phyloP scores from a whole-genome alignment of 1,139 yeast species.

The Candida freyschussii region DNA sequence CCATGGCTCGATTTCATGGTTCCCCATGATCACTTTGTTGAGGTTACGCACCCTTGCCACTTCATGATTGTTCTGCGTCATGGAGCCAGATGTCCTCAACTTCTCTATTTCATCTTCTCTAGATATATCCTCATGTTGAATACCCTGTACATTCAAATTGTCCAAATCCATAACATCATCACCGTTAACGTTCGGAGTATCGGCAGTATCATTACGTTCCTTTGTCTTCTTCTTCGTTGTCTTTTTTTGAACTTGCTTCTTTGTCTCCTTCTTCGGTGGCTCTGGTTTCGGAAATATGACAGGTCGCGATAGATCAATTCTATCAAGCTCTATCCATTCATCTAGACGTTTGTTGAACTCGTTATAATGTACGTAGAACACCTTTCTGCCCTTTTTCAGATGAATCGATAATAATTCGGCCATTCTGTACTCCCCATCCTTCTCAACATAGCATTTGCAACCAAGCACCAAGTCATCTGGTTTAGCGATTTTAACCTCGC shows the following conservation, averaged over 20 bases:
- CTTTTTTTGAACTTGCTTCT: constrained; percentile 27
- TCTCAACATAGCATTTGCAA: constrained; percentile 73
- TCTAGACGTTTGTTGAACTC: constrained; percentile 92
- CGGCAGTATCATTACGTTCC: constrained; percentile 25
- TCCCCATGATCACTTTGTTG: constrained; percentile 74
- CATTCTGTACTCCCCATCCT: constrained; percentile 72
- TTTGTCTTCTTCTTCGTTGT: constrained; percentile 27
- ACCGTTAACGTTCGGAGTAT: constrained; percentile 22
- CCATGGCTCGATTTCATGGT: constrained; percentile 96
- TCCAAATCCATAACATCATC: constrained; percentile 85
- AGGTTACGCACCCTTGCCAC: constrained; percentile 89
- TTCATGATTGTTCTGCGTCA: constrained; percentile 85
- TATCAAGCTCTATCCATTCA: constrained; percentile 78
- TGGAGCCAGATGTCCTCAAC: constrained; percentile 88
- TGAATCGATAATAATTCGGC: constrained; percentile 86
- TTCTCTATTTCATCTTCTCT: constrained; percentile 92
- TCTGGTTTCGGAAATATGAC: constrained; percentile 65
- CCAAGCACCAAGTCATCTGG: constrained; percentile 58
- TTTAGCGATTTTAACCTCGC: constrained; percentile 24
- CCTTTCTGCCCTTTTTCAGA: constrained; percentile 67
- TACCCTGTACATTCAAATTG: constrained; percentile 78
- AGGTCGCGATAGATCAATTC: constrained; percentile 66
- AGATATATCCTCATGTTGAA: constrained; percentile 62
- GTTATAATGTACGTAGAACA: constrained; percentile 88
- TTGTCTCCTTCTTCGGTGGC: constrained; percentile 42